Evolutionary conservation across 768 basidiomycete species (phyloP).

Genomic region (Rhodocollybia butyracea): DNA sequence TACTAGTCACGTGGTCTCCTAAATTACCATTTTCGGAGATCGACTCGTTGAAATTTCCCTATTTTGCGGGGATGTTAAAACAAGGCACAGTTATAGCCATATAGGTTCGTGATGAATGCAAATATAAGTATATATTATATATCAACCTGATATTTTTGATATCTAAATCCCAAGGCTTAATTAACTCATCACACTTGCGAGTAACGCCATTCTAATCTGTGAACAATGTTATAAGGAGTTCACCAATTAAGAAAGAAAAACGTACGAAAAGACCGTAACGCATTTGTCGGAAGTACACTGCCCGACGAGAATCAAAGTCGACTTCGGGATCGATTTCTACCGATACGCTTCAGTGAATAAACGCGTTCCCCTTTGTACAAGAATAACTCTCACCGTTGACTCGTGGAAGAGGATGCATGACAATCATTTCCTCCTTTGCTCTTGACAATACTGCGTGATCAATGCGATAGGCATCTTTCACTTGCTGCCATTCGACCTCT

Average conservation of each 20-base stretch:
- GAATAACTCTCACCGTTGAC: slow-evolving; percentile 62
- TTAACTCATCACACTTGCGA: slow-evolving; percentile 55
- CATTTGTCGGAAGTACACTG: slow-evolving; percentile 99
- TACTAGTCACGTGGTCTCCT: too few species aligned
- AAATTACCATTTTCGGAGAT: too few species aligned
- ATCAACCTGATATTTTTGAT: too few species aligned
- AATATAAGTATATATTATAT: too few species aligned
- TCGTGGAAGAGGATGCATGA: slow-evolving; percentile 98
- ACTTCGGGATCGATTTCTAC: slow-evolving; percentile 98
- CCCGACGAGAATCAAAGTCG: slow-evolving; percentile 91
- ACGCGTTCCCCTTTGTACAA: too few species aligned
- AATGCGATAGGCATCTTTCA: slow-evolving; percentile 90
- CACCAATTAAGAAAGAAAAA: slow-evolving; percentile 16
- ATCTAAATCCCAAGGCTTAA: too few species aligned
- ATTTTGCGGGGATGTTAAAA: too few species aligned
- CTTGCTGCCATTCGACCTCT: slow-evolving; percentile 81
- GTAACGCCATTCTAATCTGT: slow-evolving; percentile 79
- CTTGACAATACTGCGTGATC: slow-evolving; percentile 91
- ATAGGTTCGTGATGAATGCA: too few species aligned
- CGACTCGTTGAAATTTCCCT: too few species aligned
- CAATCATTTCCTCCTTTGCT: slow-evolving; percentile 96
- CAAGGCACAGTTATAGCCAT: too few species aligned
- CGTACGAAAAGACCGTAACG: slow-evolving; percentile 95
- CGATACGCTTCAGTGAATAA: slow-evolving; percentile 12
- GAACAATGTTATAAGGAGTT: neutral